Conservation (phyloP, 2,329 filamentous ascomycete species). For the Penicillium paneum region DNA sequence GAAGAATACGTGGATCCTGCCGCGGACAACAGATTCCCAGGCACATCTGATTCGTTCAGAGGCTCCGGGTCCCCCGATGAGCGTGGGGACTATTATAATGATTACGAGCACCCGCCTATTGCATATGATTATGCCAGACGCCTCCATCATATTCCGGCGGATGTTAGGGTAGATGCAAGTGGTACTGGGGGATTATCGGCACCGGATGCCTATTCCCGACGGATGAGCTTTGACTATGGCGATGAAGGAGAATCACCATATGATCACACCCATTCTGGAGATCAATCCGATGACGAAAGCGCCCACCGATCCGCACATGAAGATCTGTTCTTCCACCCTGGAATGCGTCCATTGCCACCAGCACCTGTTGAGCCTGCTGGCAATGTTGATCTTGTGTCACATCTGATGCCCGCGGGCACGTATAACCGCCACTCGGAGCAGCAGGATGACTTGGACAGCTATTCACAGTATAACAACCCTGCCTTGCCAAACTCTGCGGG, state of each 20-base stretch:
- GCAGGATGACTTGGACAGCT: constrained; percentile 39
- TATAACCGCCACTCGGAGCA: constrained; percentile 52
- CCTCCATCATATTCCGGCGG: constrained; percentile 54
- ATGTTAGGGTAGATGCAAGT: constrained; percentile 77
- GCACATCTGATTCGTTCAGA: constrained; percentile 27
- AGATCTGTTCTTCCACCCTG: constrained; percentile 92
- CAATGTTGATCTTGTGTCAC: constrained; percentile 44
- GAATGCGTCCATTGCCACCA: constrained; percentile 64
- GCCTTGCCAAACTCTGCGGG: constrained; percentile 48
- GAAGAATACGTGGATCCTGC: constrained; percentile 21
- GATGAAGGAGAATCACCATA: constrained; percentile 73
- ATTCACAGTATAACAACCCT: constrained; percentile 39
- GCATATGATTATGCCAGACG: constrained; percentile 56
- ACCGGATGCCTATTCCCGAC: constrained; percentile 61
- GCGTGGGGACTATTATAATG: constrained; percentile 28
- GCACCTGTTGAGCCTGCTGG: constrained; percentile 58
- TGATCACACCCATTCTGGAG: constrained; percentile 53
- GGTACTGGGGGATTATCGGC: constrained; percentile 86
- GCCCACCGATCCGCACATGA: constrained; percentile 70
- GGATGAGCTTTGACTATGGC: constrained; percentile 87
- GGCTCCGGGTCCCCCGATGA: constrained; percentile 27
- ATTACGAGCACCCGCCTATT: constrained; percentile 37
- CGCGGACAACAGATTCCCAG: constrained; percentile 14
- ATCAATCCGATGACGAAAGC: constrained; percentile 60
- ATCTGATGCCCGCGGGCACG: constrained; percentile 55